phyloP scores from a whole-genome alignment of 495 filamentous ascomycete species.

The Hypoxylon lenormandii region DNA sequence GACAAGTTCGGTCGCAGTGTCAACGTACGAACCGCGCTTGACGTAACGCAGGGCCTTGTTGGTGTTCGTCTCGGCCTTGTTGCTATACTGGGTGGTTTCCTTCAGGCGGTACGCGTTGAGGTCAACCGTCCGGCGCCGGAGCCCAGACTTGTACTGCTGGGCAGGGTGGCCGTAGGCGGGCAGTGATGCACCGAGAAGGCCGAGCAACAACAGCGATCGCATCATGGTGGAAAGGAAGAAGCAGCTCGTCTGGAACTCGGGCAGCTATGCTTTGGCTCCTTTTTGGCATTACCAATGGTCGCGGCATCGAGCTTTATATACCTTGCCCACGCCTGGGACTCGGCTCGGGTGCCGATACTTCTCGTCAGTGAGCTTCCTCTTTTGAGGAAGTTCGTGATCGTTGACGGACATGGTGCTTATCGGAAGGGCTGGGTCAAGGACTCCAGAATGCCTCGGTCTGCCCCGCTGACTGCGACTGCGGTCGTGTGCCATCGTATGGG shows the following conservation, averaged over 20 bases:
- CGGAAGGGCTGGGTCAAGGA: conserved; percentile 13
- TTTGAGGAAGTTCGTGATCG: conserved; percentile 42
- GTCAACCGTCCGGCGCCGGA: conserved; percentile 52
- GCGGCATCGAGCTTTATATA: conserved; percentile 43
- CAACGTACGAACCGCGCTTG: conserved; percentile 51
- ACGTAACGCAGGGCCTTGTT: conserved; percentile 38
- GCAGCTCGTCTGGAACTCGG: conserved; percentile 4
- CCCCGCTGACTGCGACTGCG: conserved; percentile 30
- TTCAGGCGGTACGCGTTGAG: conserved; percentile 51
- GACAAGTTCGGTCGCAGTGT: conserved; percentile 52
- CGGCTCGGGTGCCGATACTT: background rate
- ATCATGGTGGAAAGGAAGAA: conserved; percentile 43
- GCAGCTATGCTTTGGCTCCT: conserved; percentile 21
- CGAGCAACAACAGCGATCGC: conserved; percentile 51
- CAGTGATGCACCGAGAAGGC: conserved; percentile 52
- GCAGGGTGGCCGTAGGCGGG: conserved; percentile 46
- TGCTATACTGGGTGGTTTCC: conserved; percentile 47
- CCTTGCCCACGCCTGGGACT: conserved; percentile 2
- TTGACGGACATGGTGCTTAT: conserved; percentile 38
- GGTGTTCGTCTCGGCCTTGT: conserved; percentile 30
- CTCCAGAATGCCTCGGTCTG: conserved; percentile 13
- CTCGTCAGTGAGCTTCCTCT: conserved; percentile 45
- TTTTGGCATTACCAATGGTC: conserved; percentile 10
- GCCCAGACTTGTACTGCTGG: conserved; percentile 31
- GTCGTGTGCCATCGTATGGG: conserved; percentile 40